Evolutionary conservation across 169 alveolate species (phyloP), one percentile per base, ranked within the genome.

Genomic region (Toxoplasma gondii): DNA sequence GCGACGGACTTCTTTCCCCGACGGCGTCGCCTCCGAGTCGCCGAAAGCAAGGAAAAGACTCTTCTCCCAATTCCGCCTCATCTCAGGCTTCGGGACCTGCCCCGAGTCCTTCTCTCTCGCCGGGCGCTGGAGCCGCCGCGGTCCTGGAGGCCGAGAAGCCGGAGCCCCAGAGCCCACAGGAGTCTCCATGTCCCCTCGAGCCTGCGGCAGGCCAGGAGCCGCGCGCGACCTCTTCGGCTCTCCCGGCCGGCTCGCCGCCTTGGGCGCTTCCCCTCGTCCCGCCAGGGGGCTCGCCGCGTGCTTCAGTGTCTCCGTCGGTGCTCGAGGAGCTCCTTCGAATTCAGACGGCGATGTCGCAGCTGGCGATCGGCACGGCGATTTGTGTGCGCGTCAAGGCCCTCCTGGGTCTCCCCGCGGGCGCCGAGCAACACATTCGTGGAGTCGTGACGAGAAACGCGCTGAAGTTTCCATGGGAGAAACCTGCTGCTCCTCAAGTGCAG

Each of bases 321-420:
- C 74, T 12, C 5, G 74, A 64, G n/a, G 74, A 64, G 74, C 74
- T 64, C 74, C 29, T 64, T 4, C 74, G 74, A 1, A 90, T 91
- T 17, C 90, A 58, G 36, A 86, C 91, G 38, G 74, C 80, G 84
- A 91, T 91, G 36, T 34, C 94, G 19, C 94, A 54, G 58, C 91
- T 91, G 53, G 69, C 70, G 1, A 64, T 69, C 16, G 86, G 86
- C 27, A 91, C 94, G 54, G 88, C 94, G 34, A 81, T 91, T 5
- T 91, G 94, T 67, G 94, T 91, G 34, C 90, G 94, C 27, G 78
- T 91, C 29, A 91, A 91, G 38, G 94, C 94, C 22, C 91, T 91
- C 0, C 70, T 91, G 36, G 94, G 94, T 49, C 91, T 91, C 22
- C 94, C 94, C 41, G 84, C 94, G 43, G 94, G 94, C 44, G 49